Evolutionary conservation across 2,329 filamentous ascomycete genomes (phyloP).

Genomic region (Diplodia scrobiculata): DNA sequence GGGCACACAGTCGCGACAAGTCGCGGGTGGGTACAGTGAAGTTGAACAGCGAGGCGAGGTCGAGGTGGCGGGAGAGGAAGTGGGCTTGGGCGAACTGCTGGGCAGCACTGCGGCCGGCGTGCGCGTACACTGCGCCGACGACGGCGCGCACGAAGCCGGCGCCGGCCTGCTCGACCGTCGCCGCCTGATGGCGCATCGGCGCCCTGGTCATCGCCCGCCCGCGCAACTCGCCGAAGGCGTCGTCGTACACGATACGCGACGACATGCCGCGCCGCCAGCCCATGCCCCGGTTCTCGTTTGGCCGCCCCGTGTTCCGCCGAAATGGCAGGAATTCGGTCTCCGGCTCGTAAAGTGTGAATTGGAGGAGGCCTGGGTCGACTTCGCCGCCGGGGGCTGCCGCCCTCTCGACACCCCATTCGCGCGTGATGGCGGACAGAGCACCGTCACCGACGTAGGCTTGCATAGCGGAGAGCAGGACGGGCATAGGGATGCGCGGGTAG

Average conservation of each 20-base stretch:
- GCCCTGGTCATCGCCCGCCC: conserved; percentile 4
- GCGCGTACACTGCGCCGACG: conserved; percentile 80
- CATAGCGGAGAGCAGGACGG: conserved; percentile 83
- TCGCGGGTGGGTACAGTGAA: conserved; percentile 85
- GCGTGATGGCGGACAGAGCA: conserved; percentile 71
- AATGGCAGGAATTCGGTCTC: conserved; percentile 31
- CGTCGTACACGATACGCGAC: conserved; percentile 76
- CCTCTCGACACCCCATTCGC: conserved; percentile 87
- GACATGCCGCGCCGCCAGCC: conserved; percentile 51
- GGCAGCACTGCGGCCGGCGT: conserved; percentile 75
- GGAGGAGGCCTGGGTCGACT: conserved; percentile 87
- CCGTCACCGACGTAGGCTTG: conserved; percentile 78
- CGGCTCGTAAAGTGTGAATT: conserved; percentile 62
- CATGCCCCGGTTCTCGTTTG: conserved; percentile 17
- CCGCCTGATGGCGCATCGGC: conserved; percentile 29
- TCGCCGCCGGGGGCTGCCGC: conserved; percentile 86
- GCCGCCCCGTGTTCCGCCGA: conserved; percentile 38
- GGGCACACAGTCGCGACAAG: conserved; percentile 75
- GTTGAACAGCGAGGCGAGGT: conserved; percentile 75
- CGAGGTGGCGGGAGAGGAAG: conserved; percentile 76
- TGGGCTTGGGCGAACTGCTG: conserved; percentile 83
- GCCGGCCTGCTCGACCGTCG: conserved; percentile 34
- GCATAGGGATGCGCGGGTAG: conserved; percentile 87
- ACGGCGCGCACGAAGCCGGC: conserved; percentile 73
- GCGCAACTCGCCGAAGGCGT: conserved; percentile 75